Evolutionary conservation across 305 asterid species (phyloP), one percentile per base, ranked within the genome.

Genomic region (Rubia tinctorum): DNA sequence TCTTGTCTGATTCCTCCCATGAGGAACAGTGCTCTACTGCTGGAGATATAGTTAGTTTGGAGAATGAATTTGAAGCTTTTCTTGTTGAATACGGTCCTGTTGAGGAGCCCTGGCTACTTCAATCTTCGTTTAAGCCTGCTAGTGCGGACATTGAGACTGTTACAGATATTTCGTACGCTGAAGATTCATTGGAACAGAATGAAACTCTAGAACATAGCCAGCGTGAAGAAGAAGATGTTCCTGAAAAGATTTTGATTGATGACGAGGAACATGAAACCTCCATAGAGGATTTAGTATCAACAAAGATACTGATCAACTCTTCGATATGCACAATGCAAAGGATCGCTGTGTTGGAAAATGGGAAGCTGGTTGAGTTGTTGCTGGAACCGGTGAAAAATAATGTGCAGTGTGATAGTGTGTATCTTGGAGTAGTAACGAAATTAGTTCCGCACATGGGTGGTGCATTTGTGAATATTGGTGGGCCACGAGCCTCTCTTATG

Each of bases 281-380:
- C 9, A 82, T 72, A 47, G 81, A 82, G 78, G 90, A 89, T 68
- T 77, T 89, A 56, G 80, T 85, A 80, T 79, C 89, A 58, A 95
- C 96, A 79, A 85, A 76, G 77, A 95, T 95, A 84, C 79, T 92
- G 85, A 95, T 95, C 64, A 95, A 95, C 83, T 89, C 98, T 76
- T 95, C 99, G 68, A 75, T 95, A 78, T 92, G 99, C 85, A 92
- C 99, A 73, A 80, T 95, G 85, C 99, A 95, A 80, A 89, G 99
- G 82, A 95, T 95, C 79, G 97, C 98, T 69, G 90, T 95, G 74
- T 80, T 95, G 76, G 99, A 95, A 85, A 82, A 90, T 80, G 92
- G 80, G 79, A 81, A 85, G 63, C 84, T 95, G 81, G 99, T 95
- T 74, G 99, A 95, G 75, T 84, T 95, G 76, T 83, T 95, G 83